Evolutionary conservation across 371 early-diverging fungal species (phyloP).

Genomic region (Mucor racemosus): DNA sequence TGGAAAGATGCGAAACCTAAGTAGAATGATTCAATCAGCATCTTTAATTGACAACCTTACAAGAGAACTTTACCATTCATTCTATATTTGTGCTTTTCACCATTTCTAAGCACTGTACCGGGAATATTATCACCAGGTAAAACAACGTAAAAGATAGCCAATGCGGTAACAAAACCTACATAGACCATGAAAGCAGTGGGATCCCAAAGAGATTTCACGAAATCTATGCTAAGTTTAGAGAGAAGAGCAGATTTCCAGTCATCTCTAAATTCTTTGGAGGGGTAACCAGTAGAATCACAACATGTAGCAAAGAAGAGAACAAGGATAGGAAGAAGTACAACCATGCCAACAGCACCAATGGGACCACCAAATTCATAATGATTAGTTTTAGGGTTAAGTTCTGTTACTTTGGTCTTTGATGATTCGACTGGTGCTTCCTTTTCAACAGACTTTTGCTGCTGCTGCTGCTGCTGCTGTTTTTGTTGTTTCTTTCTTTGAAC

Average conservation of each 20-base stretch:
- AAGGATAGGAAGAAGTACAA: conserved; percentile 64
- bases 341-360: conserved; percentile 72
- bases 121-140: conserved; percentile 70
- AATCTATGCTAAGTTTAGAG: conserved; percentile 22
- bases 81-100: conserved; percentile 67
- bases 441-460: neutral
- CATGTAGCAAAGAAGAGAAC: conserved; percentile 53
- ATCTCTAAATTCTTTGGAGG: conserved; percentile 35
- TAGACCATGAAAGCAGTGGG: conserved; percentile 64
- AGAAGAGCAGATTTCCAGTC: conserved; percentile 29
- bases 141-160: conserved; percentile 66
- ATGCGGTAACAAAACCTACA: conserved; percentile 69
- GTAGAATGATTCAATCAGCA: neutral
- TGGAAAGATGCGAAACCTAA: conserved; percentile 55
- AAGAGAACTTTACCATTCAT: conserved; percentile 66
- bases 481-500: conserved; percentile 13
- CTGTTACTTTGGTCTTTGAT: conserved; percentile 10
- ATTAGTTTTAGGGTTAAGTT: conserved; percentile 60
- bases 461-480: neutral
- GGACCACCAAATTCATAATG: conserved; percentile 86
- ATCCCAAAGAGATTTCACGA: conserved; percentile 42
- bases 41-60: neutral
- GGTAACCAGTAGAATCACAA: conserved; percentile 49
- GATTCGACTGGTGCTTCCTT: neutral
- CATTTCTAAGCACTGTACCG: conserved; percentile 76